These are phyloP conservation scores for Agrocybe praecox DNA, from an alignment of 768 basidiomycete genomes.

Conservation along the genomic window DNA sequence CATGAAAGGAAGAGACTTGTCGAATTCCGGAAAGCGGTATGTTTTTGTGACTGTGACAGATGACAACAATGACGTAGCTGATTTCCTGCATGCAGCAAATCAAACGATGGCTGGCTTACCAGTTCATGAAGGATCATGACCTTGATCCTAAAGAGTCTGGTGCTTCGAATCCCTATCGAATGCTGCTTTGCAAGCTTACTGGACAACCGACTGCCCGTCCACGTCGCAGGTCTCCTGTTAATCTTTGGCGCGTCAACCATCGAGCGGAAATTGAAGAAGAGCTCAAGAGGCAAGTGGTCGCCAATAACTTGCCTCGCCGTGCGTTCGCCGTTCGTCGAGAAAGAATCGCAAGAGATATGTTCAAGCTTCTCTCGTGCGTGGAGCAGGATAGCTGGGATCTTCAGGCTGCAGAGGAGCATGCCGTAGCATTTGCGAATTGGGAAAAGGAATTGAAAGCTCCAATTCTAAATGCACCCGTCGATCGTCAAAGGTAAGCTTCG, in stretches of 20 bases:
- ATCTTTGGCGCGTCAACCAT: conserved; percentile 3
- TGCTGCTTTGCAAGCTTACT: conserved; percentile 8
- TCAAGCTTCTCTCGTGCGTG: neutral
- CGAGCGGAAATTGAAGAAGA: neutral
- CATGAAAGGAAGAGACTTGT: neutral
- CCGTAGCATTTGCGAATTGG: neutral
- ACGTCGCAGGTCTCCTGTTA: neutral
- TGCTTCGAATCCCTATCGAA: conserved; percentile 3
- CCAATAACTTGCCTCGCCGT: neutral
- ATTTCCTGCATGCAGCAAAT: conserved; percentile 13
- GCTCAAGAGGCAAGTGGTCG: neutral
- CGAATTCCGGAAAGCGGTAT: neutral
- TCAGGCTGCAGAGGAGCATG: neutral
- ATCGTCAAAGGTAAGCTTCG: conserved; percentile 9
- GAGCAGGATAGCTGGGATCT: neutral
- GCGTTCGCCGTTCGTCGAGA: neutral
- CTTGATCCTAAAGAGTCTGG: conserved; percentile 1
- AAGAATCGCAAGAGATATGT: neutral
- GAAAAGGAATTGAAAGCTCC: neutral
- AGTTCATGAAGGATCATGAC: conserved; percentile 13
- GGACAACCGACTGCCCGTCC: conserved; percentile 1
- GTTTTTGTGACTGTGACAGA: neutral
- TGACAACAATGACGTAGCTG: neutral
- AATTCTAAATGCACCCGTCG: neutral
- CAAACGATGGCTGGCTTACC: conserved; percentile 18